Percentiles rank a stretch among this genome's conserved stretches.
These are phyloP conservation scores for Calonectria henricotiae DNA, from an alignment of 2,329 filamentous ascomycete genomes.

Conservation along the genomic window DNA sequence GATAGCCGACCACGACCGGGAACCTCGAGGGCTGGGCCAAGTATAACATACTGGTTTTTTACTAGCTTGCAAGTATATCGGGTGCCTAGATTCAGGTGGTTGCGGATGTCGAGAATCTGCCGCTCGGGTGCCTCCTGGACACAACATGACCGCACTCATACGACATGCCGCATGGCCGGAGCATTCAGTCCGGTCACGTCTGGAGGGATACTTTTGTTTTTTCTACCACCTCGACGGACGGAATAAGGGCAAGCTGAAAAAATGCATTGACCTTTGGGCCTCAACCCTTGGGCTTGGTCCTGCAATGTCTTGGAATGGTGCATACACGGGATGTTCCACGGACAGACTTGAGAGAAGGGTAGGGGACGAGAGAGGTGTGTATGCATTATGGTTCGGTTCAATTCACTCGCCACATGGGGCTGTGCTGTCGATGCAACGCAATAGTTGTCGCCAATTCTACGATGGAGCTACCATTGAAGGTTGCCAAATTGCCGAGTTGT, in stretches of 20 bases:
- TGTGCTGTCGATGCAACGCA: slow-evolving; percentile 6
- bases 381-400: neutral
- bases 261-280: neutral
- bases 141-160: slow-evolving; percentile 15
- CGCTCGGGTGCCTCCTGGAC: slow-evolving; percentile 1
- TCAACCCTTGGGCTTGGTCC: neutral
- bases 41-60: too few species aligned
- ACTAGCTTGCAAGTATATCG: too few species aligned
- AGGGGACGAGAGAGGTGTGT: slow-evolving; percentile 2
- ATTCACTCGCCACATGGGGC: slow-evolving; percentile 24
- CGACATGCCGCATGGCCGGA: slow-evolving; percentile 10
- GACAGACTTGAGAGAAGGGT: neutral
- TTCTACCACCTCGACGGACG: neutral
- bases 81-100: neutral
- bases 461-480: neutral
- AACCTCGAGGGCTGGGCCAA: too few species aligned
- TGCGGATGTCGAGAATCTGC: neutral
- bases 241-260: neutral
- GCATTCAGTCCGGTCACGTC: slow-evolving; percentile 9
- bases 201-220: slow-evolving; percentile 6
- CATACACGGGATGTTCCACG: neutral
- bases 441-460: neutral
- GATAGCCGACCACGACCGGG: too few species aligned
- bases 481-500: neutral
- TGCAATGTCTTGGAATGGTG: neutral